A percentile compares a stretch with the other conserved stretches of the same genome.
Conservation (phyloP, 441 rosid species). For the Hura crepitans region DNA sequence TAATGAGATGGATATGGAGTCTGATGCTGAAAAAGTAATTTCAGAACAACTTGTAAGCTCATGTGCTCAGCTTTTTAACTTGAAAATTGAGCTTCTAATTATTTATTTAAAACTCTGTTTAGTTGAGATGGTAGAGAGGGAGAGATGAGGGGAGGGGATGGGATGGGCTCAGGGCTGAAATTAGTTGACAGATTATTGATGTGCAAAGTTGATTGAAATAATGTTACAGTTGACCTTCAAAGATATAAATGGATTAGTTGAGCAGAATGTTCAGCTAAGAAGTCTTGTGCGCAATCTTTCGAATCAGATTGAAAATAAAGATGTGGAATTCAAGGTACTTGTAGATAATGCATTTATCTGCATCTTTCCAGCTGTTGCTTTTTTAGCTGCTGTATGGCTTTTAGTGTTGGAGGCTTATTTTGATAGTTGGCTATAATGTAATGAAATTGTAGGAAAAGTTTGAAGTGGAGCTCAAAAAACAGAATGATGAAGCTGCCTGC, state of each 20-base stretch:
- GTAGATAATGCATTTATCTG: not conserved
- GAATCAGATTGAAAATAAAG: slow-evolving; percentile 67
- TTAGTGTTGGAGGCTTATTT: not conserved
- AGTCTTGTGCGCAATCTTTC: slow-evolving; percentile 85
- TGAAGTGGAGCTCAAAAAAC: slow-evolving; percentile 67
- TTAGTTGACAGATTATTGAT: slow-evolving; percentile 15
- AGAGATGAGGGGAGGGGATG: too few species aligned
- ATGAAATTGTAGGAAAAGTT: slow-evolving; percentile 55
- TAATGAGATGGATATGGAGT: slow-evolving; percentile 49
- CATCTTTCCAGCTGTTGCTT: not conserved
- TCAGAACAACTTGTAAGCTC: slow-evolving; percentile 70
- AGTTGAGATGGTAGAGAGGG: not conserved
- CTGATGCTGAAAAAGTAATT: slow-evolving; percentile 68
- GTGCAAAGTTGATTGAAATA: slow-evolving; percentile 26
- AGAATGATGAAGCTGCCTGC: slow-evolving; percentile 73
- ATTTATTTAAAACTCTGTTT: slow-evolving; percentile 7
- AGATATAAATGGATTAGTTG: slow-evolving; percentile 94
- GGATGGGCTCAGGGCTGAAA: not conserved
- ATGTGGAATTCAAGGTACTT: slow-evolving; percentile 75
- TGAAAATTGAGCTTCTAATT: not conserved
- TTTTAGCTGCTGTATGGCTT: not conserved
- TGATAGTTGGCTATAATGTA: not conserved
- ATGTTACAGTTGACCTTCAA: slow-evolving; percentile 72
- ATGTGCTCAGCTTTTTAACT: slow-evolving; percentile 2
- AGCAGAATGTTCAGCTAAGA: slow-evolving; percentile 93